Base-by-base conservation (phyloP, 1,284 basidiomycete species). In the Waitea zeae region DNA sequence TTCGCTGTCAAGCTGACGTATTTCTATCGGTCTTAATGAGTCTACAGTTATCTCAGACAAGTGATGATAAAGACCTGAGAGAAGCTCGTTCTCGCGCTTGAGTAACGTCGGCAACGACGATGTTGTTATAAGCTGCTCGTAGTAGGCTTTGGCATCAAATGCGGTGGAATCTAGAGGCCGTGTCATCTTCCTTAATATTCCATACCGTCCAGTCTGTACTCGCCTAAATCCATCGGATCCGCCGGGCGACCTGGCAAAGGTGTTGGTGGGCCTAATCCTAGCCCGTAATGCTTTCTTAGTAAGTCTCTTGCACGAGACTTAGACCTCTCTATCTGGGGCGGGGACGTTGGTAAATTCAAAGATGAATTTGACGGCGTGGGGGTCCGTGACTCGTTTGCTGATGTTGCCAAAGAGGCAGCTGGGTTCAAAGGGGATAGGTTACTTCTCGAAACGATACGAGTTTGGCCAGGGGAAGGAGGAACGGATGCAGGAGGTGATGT, bases 1-100 rank as follows among this genome's bases (percentile, higher is more conserved):
- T 49, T 92, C 88, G 44, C 80, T 76, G 39, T 92, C 86, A 3
- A 93, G 57, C 43, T 90, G 72, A 30, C 83, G 66, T 39, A 93
- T 90, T 53, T 90, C 86, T 82, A 41, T 3, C 36, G 37, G 34
- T 18, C 17, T 17, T 12, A 15, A 3, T 9, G 20, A 22, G 12
- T 17, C 18, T 12, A 22, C 17, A 30, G 15, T 19, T 31, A 9
- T 26, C 31, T 18, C 11, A n/a, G 32, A 17, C 17, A 22, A 36
- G 29, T 4, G 37, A n/a, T 36, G n/a, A n/a, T n/a, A n/a, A n/a
- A n/a, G 38, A 73, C 82, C 80, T 32, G 64, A 62, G 18, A 83
- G 51, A 5, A 88, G 60, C 34, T 86, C 81, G 38, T 83, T 86
- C 53, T 86, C 81, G 38, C 65, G 63, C 52, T 74, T 83, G 4